These are phyloP conservation scores for Heliamphora exappendiculata DNA, from an alignment of 148 eudicot genomes.

Conservation along the genomic window DNA sequence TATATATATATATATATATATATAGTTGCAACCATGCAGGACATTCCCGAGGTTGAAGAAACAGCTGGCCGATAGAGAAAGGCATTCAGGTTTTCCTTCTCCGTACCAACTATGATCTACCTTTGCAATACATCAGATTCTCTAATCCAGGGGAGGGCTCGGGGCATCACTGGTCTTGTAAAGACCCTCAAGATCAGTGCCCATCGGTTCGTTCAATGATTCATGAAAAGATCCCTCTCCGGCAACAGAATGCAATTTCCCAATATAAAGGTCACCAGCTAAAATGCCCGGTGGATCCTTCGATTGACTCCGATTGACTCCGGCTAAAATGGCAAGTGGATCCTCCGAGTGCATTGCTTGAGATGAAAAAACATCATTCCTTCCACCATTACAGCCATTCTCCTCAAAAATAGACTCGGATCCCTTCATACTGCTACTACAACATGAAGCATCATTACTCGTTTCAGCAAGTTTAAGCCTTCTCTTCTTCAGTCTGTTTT, in stretches of 20 bases:
- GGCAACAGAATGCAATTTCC: background rate
- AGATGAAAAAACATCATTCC: background rate
- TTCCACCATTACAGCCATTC: background rate
- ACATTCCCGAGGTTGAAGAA: background rate
- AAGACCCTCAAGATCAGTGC: background rate
- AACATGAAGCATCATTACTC: background rate
- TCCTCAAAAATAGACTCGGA: background rate
- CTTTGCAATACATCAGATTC: background rate
- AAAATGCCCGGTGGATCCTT: background rate
- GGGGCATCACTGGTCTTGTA: background rate
- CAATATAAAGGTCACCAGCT: background rate
- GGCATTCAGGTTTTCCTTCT: background rate
- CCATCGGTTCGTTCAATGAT: background rate
- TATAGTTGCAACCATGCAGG: background rate
- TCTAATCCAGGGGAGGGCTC: constrained; percentile 15
- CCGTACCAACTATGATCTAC: background rate
- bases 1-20: background rate
- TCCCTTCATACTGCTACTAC: background rate
- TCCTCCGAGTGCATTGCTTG: background rate
- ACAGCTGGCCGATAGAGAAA: background rate
- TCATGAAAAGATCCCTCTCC: background rate
- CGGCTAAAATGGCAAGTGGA: too few species aligned
- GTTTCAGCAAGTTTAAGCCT: background rate
- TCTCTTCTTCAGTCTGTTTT: constrained; percentile 12
- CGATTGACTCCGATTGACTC: background rate